Percentiles rank a stretch among this genome's conserved stretches.
These are phyloP conservation scores for Sugiyamaella castrensis DNA, from an alignment of 1,139 yeast genomes.

Conservation along the genomic window DNA sequence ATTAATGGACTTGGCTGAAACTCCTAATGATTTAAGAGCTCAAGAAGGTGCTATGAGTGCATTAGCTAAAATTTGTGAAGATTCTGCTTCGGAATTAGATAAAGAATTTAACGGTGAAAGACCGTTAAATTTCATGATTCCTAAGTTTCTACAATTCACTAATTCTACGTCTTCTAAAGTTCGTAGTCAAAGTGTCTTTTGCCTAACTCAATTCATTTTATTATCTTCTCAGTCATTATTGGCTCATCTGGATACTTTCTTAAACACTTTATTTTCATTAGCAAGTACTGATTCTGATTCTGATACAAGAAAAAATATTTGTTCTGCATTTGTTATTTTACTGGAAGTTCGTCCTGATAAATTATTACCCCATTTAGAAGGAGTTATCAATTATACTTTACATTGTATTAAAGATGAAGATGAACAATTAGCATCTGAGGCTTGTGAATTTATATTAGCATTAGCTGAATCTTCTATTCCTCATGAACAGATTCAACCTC, in stretches of 20 bases:
- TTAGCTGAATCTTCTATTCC: conserved; percentile 61
- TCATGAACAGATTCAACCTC: conserved; percentile 41
- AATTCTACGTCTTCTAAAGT: conserved; percentile 45
- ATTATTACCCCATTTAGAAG: conserved; percentile 73
- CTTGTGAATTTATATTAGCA: conserved; percentile 84
- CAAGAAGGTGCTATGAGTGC: conserved; percentile 84
- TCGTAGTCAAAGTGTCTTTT: conserved; percentile 62
- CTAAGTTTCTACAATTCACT: conserved; percentile 56
- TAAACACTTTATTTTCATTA: conserved; percentile 60
- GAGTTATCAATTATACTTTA: conserved; percentile 78
- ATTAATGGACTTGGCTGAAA: conserved; percentile 57
- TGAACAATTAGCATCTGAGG: conserved; percentile 82
- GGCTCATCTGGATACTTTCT: conserved; percentile 62
- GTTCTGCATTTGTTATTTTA: conserved; percentile 71
- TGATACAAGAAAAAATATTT: conserved; percentile 68
- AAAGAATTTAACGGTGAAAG: conserved; percentile 60
- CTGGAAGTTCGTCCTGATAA: conserved; percentile 80
- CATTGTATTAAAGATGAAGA: conserved; percentile 70
- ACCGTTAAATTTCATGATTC: conserved; percentile 67
- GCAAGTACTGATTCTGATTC: conserved; percentile 53
- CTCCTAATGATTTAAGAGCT: conserved; percentile 37
- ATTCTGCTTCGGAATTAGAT: conserved; percentile 58
- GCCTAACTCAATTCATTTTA: conserved; percentile 75
- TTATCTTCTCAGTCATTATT: conserved; percentile 63
- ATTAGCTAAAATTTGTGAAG: conserved; percentile 84